Evolutionary conservation across 2,329 filamentous ascomycete genomes (phyloP), one percentile per base, ranked within the genome.

Genomic region (Trichoderma koningii): DNA sequence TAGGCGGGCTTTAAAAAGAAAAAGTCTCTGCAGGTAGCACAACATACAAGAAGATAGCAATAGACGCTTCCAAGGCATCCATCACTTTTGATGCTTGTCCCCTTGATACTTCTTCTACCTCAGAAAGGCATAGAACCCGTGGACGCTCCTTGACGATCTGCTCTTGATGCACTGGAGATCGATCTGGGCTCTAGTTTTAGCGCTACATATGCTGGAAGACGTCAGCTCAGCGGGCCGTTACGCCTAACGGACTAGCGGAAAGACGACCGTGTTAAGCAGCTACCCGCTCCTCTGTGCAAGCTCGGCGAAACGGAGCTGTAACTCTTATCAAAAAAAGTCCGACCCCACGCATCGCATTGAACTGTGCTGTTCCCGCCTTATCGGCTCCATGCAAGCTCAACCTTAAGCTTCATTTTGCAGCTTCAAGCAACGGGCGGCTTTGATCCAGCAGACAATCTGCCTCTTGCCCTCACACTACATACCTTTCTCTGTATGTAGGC

Each of bases 401-500:
- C 34, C 34, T 14, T 14, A 38, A 38, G 34, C 34, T 38, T 38
- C 12, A 38, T 38, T 38, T 38, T 52, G 9, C 26, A 52, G 50
- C 50, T 34, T 52, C 50, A 12, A 38, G 55, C 44, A 38, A 38
- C 34, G 34, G 34, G 34, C 30, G 30, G 30, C 30, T 10, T 34
- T 23, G 30, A 34, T 23, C 23, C 23, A 44, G 26, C 38, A 59
- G 44, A 48, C 44, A 59, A 44, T 21, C 42, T 30, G 42, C 30
- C 45, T 47, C 42, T 23, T 34, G 28, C 1, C 41, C 12, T 42
- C 15, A 45, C 69, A 14, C 34, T 23, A 3, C 21, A 23, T 23
- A 23, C 21, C 21, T 23, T 2, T 14, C 73, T 70, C 69, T 74
- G 69, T 63, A 76, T 77, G 76, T 76, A 76, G 73, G 67, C 66